Base-by-base conservation (phyloP, 2,329 filamentous ascomycete species). In the Colletotrichum cereale region DNA sequence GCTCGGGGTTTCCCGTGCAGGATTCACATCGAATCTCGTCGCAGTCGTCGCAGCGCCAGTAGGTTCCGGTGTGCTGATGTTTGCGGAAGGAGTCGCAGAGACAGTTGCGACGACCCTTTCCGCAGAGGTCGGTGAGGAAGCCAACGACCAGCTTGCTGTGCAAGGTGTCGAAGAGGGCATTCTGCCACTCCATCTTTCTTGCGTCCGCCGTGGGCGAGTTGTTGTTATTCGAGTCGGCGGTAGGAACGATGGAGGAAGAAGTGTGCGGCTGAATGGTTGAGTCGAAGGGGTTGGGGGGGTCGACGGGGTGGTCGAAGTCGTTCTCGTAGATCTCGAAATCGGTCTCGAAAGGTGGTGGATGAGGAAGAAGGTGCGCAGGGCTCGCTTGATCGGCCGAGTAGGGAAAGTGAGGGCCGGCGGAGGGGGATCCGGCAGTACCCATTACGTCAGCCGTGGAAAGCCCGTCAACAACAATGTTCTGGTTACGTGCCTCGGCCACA, bases 1-100 rank as follows among this genome's bases (percentile, higher is more conserved):
- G 84, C 0, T 53, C 42, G 0, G 84, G 83, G 40, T 84, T 85
- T 1, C 82, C 82, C 11, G 75, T 74, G 67, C 84, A 85, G 36
- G 71, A 75, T 14, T 72, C 71, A 74, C 84, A 85, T 18, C 82
- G 80, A n/a, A 79, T 79, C 8, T 77, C 77, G 8, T 68, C 74
- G 67, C 84, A 85, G 6, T 75, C 72, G 0, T 48, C n/a, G 67
- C 84, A 85, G 8, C 42, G 53, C 12, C 73, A 58, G 26, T 57
- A 76, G 5, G 34, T 75, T 2, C 75, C 60, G 0, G 75, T 71
- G 4, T 76, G 75, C 50, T 76, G 80, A 47, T 80, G 79, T 34
- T 78, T 79, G 12, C 75, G 77, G 10, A 74, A 75, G 14, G 76
- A 76, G 31, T 80, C 79, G 67, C 82, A 83, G 47, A 74, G 79